Evolutionary conservation across 2,329 filamentous ascomycete species (phyloP).

Genomic region (Penicillium sp.): DNA sequence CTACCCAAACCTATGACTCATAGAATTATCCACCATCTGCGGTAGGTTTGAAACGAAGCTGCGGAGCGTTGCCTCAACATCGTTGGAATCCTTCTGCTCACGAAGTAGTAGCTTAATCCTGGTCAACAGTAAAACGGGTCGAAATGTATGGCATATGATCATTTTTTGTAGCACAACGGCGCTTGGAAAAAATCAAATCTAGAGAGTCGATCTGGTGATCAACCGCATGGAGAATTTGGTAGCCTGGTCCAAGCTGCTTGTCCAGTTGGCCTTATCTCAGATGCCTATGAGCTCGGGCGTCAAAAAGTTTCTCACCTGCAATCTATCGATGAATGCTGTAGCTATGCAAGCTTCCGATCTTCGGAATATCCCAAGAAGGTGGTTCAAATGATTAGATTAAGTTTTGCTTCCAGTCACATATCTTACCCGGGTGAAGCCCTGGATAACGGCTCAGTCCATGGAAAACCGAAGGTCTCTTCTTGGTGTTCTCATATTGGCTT

Average conservation of each 20-base stretch:
- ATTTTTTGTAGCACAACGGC: too few species aligned
- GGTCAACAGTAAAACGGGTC: background rate
- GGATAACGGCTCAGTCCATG: too few species aligned
- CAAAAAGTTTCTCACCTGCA: too few species aligned
- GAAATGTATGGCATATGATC: background rate
- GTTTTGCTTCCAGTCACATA: too few species aligned
- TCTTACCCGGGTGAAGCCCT: too few species aligned
- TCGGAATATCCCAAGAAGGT: too few species aligned
- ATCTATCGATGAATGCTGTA: too few species aligned
- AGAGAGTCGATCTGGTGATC: background rate
- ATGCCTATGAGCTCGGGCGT: background rate
- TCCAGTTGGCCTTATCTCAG: too few species aligned
- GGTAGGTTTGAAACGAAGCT: conserved; percentile 1
- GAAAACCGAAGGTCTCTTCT: too few species aligned
- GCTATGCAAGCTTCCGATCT: too few species aligned
- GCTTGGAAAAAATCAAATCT: background rate
- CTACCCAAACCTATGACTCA: conserved; percentile 2
- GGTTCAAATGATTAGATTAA: too few species aligned
- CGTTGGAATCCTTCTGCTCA: background rate
- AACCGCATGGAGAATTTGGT: background rate
- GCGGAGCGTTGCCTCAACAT: background rate
- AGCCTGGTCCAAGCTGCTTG: background rate
- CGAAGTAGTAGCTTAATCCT: background rate
- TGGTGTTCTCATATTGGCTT: too few species aligned
- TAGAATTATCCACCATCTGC: background rate